Base-by-base conservation (phyloP, 139 green algal species). In the Closterium sp. region DNA sequence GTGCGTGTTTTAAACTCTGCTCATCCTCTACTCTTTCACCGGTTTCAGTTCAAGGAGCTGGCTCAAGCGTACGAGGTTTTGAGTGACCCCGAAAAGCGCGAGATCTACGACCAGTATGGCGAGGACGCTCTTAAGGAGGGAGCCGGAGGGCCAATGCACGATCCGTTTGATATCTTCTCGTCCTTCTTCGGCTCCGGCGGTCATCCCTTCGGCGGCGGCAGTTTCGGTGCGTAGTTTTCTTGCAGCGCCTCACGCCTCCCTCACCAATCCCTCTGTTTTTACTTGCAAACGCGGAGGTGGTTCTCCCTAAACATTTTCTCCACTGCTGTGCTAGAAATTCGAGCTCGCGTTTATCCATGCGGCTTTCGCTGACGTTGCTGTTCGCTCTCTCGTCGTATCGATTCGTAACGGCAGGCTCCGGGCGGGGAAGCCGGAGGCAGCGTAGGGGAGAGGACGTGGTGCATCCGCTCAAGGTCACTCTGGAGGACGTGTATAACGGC, bases 51-150 rank as follows among this genome's bases (percentile, higher is more conserved):
- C 96, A 99, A 99, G 95, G 97, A 99, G 93, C 98, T 99, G 94
- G 98, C 98, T 91, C 97, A 99, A 93, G 98, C 98, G 0, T 99
- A 98, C 94, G 98, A 99, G n/a, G 95, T 97, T 0, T 96, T 99
- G 31, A 97, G 96, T 27, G 98, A 99, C 94, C 93, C 96, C 0
- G 97, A 99, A 94, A 99, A 99, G 95, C 94, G 97, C 30, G 94
- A 97, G 84, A 98, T 99, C n/a, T 99, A 99, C 92, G 98, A 99
- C 89, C 96, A 99, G 96, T 99, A 99, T 95, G 98, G 98, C n/a
- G 98, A 99, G 95, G 98, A 99, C 73, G 98, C 97, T 0, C 93
- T 99, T 45, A 99, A 99, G 95, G 98, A 99, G 93, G 98, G 97
- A 86, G 97, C 98, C 95, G 94, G 92, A 42, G 97, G 96, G 38